Evolutionary conservation across 2,329 filamentous ascomycete species (phyloP).

Genomic region (Alternaria sp.): DNA sequence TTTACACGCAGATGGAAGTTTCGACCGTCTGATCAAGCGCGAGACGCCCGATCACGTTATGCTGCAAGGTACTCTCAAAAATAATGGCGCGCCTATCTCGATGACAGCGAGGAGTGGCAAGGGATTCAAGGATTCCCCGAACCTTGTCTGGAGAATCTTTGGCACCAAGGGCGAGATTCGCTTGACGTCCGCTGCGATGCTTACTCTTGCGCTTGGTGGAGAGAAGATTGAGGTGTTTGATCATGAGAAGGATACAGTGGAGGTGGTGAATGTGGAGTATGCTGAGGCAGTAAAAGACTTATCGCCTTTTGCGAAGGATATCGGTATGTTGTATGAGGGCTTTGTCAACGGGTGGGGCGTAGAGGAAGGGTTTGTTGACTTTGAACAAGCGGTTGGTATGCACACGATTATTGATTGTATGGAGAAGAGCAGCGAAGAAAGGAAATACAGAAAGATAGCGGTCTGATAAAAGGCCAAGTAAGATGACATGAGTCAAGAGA

Average conservation of each 20-base stretch:
- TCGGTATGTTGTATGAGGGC: slow-evolving; percentile 65
- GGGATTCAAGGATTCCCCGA: not conserved
- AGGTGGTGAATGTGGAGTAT: slow-evolving; percentile 54
- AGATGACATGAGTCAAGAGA: accelerated
- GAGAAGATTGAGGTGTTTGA: slow-evolving; percentile 58
- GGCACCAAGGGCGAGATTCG: not conserved
- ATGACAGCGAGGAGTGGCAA: not conserved
- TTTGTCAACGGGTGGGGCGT: slow-evolving; percentile 53
- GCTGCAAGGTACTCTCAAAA: not conserved
- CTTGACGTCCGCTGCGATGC: not conserved
- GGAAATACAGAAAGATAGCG: not conserved
- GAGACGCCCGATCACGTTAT: not conserved
- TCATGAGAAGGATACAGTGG: slow-evolving; percentile 57
- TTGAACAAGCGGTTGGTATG: not conserved
- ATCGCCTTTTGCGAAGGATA: slow-evolving; percentile 54
- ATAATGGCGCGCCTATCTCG: not conserved
- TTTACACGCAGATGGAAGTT: not conserved
- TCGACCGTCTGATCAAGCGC: not conserved
- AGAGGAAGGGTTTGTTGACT: slow-evolving; percentile 8
- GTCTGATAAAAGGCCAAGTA: not conserved
- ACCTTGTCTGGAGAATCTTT: not conserved
- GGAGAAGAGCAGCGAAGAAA: not conserved
- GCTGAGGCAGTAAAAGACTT: slow-evolving; percentile 59
- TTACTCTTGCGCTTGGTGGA: slow-evolving; percentile 46
- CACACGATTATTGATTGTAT: not conserved